Percentiles rank a stretch among this genome's conserved stretches.
These are phyloP conservation scores for Pseudogymnoascus sp. DNA, from an alignment of 2,329 filamentous ascomycete genomes.

Conservation along the genomic window DNA sequence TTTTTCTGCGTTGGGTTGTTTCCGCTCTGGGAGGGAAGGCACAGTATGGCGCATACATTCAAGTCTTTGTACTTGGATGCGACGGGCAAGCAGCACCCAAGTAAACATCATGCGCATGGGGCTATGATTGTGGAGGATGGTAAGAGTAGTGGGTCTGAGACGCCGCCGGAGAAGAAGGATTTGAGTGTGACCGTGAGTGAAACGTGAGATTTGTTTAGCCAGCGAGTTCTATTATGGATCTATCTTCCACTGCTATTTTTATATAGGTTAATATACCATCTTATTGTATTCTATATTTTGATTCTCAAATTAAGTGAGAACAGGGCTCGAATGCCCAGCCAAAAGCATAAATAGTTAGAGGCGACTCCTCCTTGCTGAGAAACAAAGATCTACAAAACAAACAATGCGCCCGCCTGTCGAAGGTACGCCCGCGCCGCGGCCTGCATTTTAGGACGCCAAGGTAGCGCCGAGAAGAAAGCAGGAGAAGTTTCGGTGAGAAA, in stretches of 20 bases:
- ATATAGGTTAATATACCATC: neutral
- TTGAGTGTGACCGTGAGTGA: neutral
- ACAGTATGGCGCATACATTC: slow-evolving; percentile 55
- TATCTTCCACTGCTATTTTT: neutral
- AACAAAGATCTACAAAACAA: neutral
- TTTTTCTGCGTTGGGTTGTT: slow-evolving; percentile 69
- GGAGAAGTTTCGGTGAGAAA: too few species aligned
- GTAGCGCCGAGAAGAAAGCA: too few species aligned
- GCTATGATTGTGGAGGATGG: slow-evolving; percentile 22
- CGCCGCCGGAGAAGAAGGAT: slow-evolving; percentile 2
- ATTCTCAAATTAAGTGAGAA: neutral
- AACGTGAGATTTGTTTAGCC: neutral
- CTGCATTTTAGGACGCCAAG: too few species aligned
- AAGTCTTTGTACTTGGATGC: slow-evolving; percentile 57
- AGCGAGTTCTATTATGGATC: neutral
- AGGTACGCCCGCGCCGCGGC: neutral
- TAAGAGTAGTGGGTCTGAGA: slow-evolving; percentile 7
- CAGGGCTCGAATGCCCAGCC: too few species aligned
- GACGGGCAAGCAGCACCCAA: slow-evolving; percentile 34
- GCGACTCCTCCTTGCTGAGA: too few species aligned
- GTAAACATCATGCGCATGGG: slow-evolving; percentile 20
- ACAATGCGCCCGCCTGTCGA: neutral
- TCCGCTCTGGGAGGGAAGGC: slow-evolving; percentile 71
- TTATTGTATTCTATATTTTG: neutral
- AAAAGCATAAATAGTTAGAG: too few species aligned